Evolutionary conservation across 2,329 filamentous ascomycete genomes (phyloP).

Genomic region (Monosporascus sp.): DNA sequence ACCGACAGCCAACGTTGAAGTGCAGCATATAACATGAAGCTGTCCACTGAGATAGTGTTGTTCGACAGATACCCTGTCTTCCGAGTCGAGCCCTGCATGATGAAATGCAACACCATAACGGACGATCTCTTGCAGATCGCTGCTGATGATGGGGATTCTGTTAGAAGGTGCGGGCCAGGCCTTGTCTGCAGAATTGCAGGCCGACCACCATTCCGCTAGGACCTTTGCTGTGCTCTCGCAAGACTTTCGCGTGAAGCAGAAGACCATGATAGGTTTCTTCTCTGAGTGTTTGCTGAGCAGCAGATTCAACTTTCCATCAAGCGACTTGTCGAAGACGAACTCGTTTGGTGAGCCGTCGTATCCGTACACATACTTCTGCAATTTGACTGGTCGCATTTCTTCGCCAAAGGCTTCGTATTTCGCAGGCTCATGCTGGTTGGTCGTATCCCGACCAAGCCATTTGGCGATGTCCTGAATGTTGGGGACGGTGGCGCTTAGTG

Average conservation of each 20-base stretch:
- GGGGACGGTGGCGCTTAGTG: slow-evolving; percentile 77
- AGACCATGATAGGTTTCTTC: slow-evolving; percentile 74
- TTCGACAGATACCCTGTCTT: slow-evolving; percentile 64
- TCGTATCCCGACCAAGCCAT: slow-evolving; percentile 68
- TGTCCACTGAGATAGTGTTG: slow-evolving; percentile 63
- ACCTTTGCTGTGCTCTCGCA: slow-evolving; percentile 62
- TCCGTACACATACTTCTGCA: slow-evolving; percentile 73
- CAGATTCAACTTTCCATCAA: slow-evolving; percentile 60
- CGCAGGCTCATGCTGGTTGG: slow-evolving; percentile 58
- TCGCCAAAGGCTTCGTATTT: slow-evolving; percentile 67
- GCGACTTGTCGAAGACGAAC: slow-evolving; percentile 68
- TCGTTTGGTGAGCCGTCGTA: slow-evolving; percentile 63
- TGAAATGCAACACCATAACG: slow-evolving; percentile 69
- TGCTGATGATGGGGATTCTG: slow-evolving; percentile 47
- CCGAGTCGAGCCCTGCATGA: slow-evolving; percentile 65
- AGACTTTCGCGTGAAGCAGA: slow-evolving; percentile 73
- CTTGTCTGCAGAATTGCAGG: slow-evolving; percentile 43
- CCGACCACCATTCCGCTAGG: slow-evolving; percentile 61
- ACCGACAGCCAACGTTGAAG: slow-evolving; percentile 77
- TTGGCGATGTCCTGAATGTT: slow-evolving; percentile 75
- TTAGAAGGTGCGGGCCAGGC: slow-evolving; percentile 59
- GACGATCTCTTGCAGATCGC: slow-evolving; percentile 50
- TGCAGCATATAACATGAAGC: slow-evolving; percentile 80
- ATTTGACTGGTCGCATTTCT: slow-evolving; percentile 71
- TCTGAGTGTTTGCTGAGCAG: slow-evolving; percentile 63